Percentiles rank a stretch among this genome's conserved stretches.
These are phyloP conservation scores for Solanum okadae DNA, from an alignment of 257 asterid species.

Conservation along the genomic window DNA sequence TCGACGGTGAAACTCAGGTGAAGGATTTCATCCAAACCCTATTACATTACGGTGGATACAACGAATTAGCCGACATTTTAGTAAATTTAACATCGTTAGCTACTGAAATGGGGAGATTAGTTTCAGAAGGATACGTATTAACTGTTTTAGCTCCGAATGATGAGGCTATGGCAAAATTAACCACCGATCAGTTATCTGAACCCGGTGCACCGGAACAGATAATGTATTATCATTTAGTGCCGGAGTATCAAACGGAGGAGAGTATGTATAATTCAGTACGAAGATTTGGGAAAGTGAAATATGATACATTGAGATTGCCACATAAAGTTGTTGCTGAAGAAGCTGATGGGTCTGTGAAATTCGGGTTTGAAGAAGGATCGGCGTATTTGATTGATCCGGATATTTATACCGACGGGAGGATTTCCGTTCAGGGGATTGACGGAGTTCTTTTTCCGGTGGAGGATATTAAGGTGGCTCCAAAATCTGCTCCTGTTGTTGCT, in stretches of 20 bases:
- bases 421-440: conserved; percentile 92
- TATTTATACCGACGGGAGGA: conserved; percentile 87
- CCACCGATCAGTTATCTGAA: conserved; percentile 76
- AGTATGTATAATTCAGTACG: conserved; percentile 92
- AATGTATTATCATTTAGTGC: conserved; percentile 72
- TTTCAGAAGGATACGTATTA: conserved; percentile 77
- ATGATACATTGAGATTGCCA: conserved; percentile 80
- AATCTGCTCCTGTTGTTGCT: conserved; percentile 25
- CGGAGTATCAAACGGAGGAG: conserved; percentile 94
- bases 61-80: conserved; percentile 77
- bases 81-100: conserved; percentile 86
- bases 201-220: conserved; percentile 97
- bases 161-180: conserved; percentile 91
- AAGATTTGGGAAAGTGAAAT: conserved; percentile 75
- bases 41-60: conserved; percentile 89
- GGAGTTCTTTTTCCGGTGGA: conserved; percentile 69
- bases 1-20: conserved; percentile 88
- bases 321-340: conserved; percentile 84
- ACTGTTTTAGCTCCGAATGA: conserved; percentile 89
- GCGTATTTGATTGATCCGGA: conserved; percentile 88
- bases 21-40: conserved; percentile 88
- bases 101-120: conserved; percentile 81
- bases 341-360: conserved; percentile 85
- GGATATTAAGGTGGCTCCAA: conserved; percentile 32
- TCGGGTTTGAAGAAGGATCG: conserved; percentile 62